Conservation (phyloP, 371 early-diverging fungal genomes). For the Phascolomyces articulosus region DNA sequence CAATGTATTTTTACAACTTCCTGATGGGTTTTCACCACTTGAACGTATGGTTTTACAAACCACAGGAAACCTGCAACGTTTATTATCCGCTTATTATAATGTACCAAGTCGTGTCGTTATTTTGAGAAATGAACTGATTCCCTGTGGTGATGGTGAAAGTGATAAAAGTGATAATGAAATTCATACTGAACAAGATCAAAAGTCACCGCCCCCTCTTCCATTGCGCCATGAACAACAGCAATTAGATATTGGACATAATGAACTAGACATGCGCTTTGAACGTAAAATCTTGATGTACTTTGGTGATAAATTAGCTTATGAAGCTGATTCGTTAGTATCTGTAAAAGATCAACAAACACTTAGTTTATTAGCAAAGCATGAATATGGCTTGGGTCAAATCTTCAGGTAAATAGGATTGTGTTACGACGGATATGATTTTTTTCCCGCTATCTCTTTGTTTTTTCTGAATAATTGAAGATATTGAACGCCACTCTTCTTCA, state of each 20-base stretch:
- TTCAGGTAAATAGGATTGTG: constrained; percentile 38
- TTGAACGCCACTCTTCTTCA: background rate
- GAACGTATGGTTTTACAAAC: constrained; percentile 51
- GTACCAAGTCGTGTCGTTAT: constrained; percentile 45
- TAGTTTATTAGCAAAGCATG: constrained; percentile 44
- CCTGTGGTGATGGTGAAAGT: background rate
- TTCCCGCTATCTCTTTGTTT: background rate
- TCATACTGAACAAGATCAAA: background rate
- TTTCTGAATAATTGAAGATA: background rate
- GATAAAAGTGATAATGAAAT: background rate
- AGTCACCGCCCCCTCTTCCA: too few species aligned
- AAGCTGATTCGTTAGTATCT: constrained; percentile 44
- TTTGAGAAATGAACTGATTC: constrained; percentile 29
- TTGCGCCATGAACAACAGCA: background rate
- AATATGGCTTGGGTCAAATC: constrained; percentile 51
- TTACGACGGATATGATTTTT: background rate
- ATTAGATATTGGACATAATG: background rate
- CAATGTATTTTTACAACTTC: constrained; percentile 42
- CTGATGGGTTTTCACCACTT: constrained; percentile 39
- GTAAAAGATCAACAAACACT: constrained; percentile 37
- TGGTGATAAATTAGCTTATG: constrained; percentile 38
- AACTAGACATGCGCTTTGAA: constrained; percentile 28
- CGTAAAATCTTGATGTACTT: constrained; percentile 47
- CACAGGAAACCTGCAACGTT: constrained; percentile 44
- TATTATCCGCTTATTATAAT: constrained; percentile 51